A percentile compares a stretch with the other conserved stretches of the same genome.
Evolutionary conservation across 192 early-diverging fungal genomes (phyloP).

Genomic region (Powellomyces hirtus): DNA sequence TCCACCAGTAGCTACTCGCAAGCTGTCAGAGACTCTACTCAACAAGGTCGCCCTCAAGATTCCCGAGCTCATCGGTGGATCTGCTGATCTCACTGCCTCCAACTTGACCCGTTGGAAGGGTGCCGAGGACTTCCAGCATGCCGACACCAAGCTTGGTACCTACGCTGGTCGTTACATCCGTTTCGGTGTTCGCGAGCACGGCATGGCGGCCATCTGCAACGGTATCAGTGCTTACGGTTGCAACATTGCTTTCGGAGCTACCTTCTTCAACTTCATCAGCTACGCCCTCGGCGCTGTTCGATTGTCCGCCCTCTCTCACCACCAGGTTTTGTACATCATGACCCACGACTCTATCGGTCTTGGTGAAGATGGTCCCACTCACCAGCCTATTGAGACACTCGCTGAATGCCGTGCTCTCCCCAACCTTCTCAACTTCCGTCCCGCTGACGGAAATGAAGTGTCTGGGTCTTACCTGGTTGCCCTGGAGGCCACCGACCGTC

Average conservation of each 20-base stretch:
- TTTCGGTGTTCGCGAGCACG: conserved; percentile 97
- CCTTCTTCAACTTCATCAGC: conserved; percentile 82
- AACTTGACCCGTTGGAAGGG: conserved; percentile 95
- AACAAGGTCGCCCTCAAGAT: conserved; percentile 74
- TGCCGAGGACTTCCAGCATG: conserved; percentile 79
- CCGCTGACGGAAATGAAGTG: conserved; percentile 93
- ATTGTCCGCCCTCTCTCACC: conserved; percentile 81
- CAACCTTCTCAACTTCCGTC: conserved; percentile 82
- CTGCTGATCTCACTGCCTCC: conserved; percentile 94
- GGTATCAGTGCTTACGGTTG: conserved; percentile 85
- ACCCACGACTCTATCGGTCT: conserved; percentile 99
- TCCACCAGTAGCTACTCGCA: conserved; percentile 70
- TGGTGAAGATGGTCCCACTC: conserved; percentile 98
- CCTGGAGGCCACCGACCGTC: conserved; percentile 63
- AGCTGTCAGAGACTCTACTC: conserved; percentile 57
- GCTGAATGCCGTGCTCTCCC: conserved; percentile 86
- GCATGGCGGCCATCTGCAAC: conserved; percentile 93
- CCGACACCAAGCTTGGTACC: conserved; percentile 64
- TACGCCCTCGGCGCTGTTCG: conserved; percentile 83
- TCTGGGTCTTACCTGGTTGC: conserved; percentile 87
- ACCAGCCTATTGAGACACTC: conserved; percentile 96
- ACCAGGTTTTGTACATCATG: conserved; percentile 95
- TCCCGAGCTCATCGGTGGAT: conserved; percentile 90
- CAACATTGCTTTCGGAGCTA: conserved; percentile 74
- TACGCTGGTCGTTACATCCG: conserved; percentile 89